A percentile compares a stretch with the other conserved stretches of the same genome.
These are phyloP conservation scores for Plasmodium fragile DNA, from an alignment of 169 alveolate species.

Conservation along the genomic window DNA sequence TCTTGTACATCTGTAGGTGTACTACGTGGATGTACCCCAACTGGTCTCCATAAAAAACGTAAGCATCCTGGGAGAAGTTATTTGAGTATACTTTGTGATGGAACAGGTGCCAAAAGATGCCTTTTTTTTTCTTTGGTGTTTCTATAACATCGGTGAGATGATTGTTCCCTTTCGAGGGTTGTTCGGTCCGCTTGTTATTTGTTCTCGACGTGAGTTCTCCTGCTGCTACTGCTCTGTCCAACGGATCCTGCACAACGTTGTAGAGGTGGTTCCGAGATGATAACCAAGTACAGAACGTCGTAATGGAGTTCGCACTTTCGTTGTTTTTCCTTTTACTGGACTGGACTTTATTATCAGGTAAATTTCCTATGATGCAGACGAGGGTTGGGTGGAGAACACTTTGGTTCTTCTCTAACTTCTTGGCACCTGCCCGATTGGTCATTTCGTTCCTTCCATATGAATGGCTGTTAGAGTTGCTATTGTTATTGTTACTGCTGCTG, in stretches of 20 bases:
- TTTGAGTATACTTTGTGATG: slow-evolving; percentile 24
- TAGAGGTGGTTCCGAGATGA: background rate
- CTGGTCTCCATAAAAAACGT: slow-evolving; percentile 65
- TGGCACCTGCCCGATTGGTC: background rate
- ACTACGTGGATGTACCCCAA: slow-evolving; percentile 54
- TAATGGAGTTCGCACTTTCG: slow-evolving; percentile 23
- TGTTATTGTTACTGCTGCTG: background rate
- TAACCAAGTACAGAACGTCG: slow-evolving; percentile 32
- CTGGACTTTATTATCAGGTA: slow-evolving; percentile 18
- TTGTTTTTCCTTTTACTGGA: background rate
- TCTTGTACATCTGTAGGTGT: slow-evolving; percentile 38
- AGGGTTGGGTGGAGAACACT: slow-evolving; percentile 38
- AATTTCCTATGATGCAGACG: slow-evolving; percentile 41
- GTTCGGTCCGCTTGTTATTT: background rate
- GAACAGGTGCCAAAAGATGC: slow-evolving; percentile 32
- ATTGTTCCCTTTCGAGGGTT: background rate
- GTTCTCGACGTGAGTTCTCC: background rate
- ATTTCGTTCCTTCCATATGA: background rate
- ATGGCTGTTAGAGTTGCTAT: background rate
- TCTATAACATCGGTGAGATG: background rate
- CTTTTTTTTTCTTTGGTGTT: slow-evolving; percentile 27
- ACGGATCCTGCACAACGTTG: background rate
- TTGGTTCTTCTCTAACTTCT: background rate
- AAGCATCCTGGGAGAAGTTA: slow-evolving; percentile 43
- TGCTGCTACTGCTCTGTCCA: too few relatives aligned